Percentiles rank a stretch among this genome's conserved stretches.
These are phyloP conservation scores for Aspergillus sp. DNA, from an alignment of 2,329 filamentous ascomycete species.

Conservation along the genomic window DNA sequence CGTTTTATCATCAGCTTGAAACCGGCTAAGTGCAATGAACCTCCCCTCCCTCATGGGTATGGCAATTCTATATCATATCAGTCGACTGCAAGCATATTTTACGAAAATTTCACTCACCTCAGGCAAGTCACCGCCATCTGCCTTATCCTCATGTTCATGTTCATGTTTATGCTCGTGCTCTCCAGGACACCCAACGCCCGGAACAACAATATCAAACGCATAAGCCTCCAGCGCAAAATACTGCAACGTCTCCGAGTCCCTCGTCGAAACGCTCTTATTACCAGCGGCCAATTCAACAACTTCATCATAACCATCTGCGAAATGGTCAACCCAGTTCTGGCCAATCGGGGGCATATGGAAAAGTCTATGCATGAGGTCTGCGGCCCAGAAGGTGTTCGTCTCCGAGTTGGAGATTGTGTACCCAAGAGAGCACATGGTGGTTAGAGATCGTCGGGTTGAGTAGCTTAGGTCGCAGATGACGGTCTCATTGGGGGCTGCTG, in stretches of 20 bases:
- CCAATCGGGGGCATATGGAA: conserved; percentile 57
- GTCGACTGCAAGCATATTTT: no score
- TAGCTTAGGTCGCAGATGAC: conserved; percentile 63
- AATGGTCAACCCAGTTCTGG: conserved; percentile 57
- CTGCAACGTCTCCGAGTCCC: conserved; percentile 58
- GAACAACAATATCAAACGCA: conserved; percentile 58
- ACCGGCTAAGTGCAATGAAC: conserved; percentile 31
- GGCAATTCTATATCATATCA: conserved; percentile 27
- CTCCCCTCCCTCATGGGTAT: conserved; percentile 36
- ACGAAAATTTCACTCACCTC: conserved; percentile 13
- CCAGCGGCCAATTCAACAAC: conserved; percentile 49
- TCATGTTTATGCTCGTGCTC: conserved; percentile 6
- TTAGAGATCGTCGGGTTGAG: conserved; percentile 49
- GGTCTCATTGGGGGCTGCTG: conserved; percentile 59
- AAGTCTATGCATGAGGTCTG: conserved; percentile 60
- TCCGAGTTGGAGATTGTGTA: conserved; percentile 54
- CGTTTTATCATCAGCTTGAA: no score
- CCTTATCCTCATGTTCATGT: conserved; percentile 12
- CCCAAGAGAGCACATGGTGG: conserved; percentile 55
- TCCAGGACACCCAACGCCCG: conserved; percentile 57
- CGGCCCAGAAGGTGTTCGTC: conserved; percentile 59
- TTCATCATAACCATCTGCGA: conserved; percentile 51
- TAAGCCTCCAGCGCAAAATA: conserved; percentile 63
- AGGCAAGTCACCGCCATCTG: conserved; percentile 7
- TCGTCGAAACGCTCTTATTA: conserved; percentile 43